Evolutionary conservation across 2,329 filamentous ascomycete species (phyloP).

Genomic region (Leptographium lundbergii): DNA sequence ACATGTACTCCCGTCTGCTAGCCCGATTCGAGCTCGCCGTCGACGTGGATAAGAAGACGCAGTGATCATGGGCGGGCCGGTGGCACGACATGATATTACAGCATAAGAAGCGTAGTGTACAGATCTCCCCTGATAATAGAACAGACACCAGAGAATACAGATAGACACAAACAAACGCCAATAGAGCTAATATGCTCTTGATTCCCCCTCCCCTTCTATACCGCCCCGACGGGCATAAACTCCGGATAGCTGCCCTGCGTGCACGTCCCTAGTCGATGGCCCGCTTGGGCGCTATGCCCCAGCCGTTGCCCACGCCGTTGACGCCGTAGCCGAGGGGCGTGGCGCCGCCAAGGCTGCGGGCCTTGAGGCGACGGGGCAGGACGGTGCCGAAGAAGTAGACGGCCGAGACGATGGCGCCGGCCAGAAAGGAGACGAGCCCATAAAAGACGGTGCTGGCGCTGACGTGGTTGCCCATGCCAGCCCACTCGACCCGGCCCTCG

Average conservation of each 20-base stretch:
- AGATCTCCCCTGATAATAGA: background rate
- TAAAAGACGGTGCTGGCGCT: slow-evolving; percentile 54
- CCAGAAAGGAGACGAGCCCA: slow-evolving; percentile 43
- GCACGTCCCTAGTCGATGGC: slow-evolving; percentile 25
- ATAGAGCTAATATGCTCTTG: background rate
- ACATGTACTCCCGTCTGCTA: slow-evolving; percentile 42
- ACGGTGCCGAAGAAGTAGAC: slow-evolving; percentile 51
- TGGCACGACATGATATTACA: background rate
- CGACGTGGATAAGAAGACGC: slow-evolving; percentile 27
- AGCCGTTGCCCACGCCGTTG: slow-evolving; percentile 41
- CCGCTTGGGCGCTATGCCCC: slow-evolving; percentile 43
- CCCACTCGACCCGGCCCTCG: slow-evolving; percentile 53
- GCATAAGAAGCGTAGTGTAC: background rate
- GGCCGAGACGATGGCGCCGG: slow-evolving; percentile 38
- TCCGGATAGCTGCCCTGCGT: background rate
- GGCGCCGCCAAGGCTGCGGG: slow-evolving; percentile 39
- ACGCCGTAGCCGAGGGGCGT: slow-evolving; percentile 46
- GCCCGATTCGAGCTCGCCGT: slow-evolving; percentile 22
- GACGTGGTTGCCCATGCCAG: slow-evolving; percentile 50
- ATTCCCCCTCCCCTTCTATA: background rate
- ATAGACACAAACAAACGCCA: background rate
- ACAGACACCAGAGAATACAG: background rate
- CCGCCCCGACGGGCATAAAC: background rate
- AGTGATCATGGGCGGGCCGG: slow-evolving; percentile 14
- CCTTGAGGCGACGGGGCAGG: slow-evolving; percentile 39